Percentiles rank a stretch among this genome's conserved stretches.
These are phyloP conservation scores for Ambrosiella cleistominuta DNA, from an alignment of 2,329 filamentous ascomycete genomes.

Conservation along the genomic window DNA sequence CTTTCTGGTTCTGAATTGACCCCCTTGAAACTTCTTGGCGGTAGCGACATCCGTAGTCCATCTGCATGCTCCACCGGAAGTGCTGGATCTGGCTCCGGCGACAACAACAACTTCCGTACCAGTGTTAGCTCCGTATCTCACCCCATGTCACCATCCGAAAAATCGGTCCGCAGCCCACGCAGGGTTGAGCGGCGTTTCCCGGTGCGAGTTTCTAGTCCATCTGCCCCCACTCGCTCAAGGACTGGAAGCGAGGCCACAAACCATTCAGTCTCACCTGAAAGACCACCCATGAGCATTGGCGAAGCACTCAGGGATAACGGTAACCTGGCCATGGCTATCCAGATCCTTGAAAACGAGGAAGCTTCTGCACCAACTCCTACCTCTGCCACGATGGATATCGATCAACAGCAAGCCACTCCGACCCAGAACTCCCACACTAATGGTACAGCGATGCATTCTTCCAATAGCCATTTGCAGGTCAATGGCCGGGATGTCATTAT, in stretches of 20 bases:
- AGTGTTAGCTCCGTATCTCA: slow-evolving; percentile 11
- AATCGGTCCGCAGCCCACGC: slow-evolving; percentile 26
- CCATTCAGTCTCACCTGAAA: slow-evolving; percentile 6
- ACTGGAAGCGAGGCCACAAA: slow-evolving; percentile 11
- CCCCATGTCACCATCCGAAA: slow-evolving; percentile 16
- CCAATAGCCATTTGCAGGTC: slow-evolving; percentile 7
- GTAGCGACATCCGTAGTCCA: slow-evolving; percentile 15
- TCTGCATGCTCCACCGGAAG: slow-evolving; percentile 16
- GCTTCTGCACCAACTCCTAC: slow-evolving; percentile 6
- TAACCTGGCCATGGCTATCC: slow-evolving; percentile 39
- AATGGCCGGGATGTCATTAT: slow-evolving; percentile 15
- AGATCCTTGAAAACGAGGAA: slow-evolving; percentile 42
- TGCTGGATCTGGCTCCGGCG: slow-evolving; percentile 13
- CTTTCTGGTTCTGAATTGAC: slow-evolving; percentile 39
- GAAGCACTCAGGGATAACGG: slow-evolving; percentile 37
- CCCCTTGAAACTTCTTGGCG: slow-evolving; percentile 37
- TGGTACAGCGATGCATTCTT: slow-evolving; percentile 15
- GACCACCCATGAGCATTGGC: slow-evolving; percentile 28
- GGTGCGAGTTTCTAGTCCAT: slow-evolving; percentile 31
- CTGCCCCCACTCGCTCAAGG: slow-evolving; percentile 11
- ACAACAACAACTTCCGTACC: slow-evolving; percentile 12
- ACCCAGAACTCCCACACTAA: slow-evolving; percentile 16
- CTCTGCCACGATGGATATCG: not conserved
- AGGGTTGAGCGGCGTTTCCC: slow-evolving; percentile 42
- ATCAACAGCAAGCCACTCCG: not conserved